These are phyloP conservation scores for Leccinum aurantiacum DNA, from an alignment of 768 basidiomycete genomes.

Conservation along the genomic window DNA sequence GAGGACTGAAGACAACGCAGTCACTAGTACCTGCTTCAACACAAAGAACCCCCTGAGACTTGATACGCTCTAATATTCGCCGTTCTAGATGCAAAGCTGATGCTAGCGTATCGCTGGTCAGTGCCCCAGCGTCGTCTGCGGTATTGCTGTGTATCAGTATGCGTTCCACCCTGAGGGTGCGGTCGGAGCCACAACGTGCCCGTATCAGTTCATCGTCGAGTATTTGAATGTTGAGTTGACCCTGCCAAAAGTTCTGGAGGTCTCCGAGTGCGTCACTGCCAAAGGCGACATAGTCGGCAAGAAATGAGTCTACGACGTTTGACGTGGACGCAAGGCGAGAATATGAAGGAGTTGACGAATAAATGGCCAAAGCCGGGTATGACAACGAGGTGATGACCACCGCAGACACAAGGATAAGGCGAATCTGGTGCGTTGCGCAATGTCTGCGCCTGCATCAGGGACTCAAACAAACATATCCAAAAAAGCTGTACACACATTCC, in stretches of 20 bases:
- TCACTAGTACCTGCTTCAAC: constrained; percentile 49
- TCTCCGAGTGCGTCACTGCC: constrained; percentile 58
- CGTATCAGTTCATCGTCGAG: constrained; percentile 70
- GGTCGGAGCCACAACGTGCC: constrained; percentile 67
- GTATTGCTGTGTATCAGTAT: constrained; percentile 61
- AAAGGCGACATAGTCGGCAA: constrained; percentile 51
- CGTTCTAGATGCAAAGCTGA: constrained; percentile 66
- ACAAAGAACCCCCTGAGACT: constrained; percentile 48
- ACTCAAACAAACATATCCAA: neutral
- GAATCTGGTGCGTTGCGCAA: constrained; percentile 87
- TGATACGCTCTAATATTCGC: constrained; percentile 46
- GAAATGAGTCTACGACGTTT: constrained; percentile 62
- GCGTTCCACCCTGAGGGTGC: constrained; percentile 75
- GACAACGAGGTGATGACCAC: constrained; percentile 88
- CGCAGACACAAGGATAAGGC: constrained; percentile 83
- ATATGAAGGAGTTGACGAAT: constrained; percentile 70
- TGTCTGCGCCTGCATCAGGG: constrained; percentile 49
- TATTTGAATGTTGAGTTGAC: constrained; percentile 58
- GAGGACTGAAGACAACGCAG: constrained; percentile 73
- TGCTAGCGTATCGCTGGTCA: constrained; percentile 61
- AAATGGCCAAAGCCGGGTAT: constrained; percentile 86
- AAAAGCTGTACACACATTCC: constrained; percentile 63
- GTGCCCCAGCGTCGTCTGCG: constrained; percentile 45
- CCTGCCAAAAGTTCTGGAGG: constrained; percentile 71
- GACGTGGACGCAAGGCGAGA: constrained; percentile 52